Percentiles rank a stretch among this genome's conserved stretches.
Evolutionary conservation across 2,329 filamentous ascomycete genomes (phyloP).

Genomic region (Chalaropsis ovoidea): DNA sequence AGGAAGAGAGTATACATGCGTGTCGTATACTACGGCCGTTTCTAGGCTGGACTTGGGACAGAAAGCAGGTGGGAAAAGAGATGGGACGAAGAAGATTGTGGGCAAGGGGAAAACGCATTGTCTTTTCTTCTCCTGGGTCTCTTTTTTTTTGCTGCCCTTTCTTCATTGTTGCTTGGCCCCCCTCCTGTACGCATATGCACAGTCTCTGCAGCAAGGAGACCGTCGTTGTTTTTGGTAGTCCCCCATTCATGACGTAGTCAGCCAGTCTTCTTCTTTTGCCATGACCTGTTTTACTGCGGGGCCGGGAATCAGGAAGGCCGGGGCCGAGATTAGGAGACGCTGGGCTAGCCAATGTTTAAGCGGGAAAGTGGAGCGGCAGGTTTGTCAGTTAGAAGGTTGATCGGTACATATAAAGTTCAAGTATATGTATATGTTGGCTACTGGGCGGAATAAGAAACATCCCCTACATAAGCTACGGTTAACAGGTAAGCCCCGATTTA

Average conservation of each 20-base stretch:
- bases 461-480: too few relatives aligned
- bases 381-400: too few relatives aligned
- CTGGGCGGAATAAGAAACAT: too few relatives aligned
- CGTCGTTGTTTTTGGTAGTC: background rate
- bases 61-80: background rate
- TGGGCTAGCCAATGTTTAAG: background rate
- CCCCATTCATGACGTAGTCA: background rate
- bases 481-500: too few relatives aligned
- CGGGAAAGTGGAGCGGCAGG: too few relatives aligned
- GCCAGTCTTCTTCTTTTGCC: background rate
- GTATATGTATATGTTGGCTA: background rate
- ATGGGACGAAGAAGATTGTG: slow-evolving; percentile 1
- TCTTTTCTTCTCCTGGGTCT: background rate
- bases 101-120: background rate
- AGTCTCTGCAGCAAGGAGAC: background rate
- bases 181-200: background rate
- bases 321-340: background rate
- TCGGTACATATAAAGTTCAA: background rate
- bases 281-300: too few relatives aligned
- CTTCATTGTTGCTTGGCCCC: too few relatives aligned
- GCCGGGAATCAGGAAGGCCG: background rate
- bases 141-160: too few relatives aligned
- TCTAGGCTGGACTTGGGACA: background rate
- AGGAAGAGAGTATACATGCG: background rate
- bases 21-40: background rate